These are phyloP conservation scores for Calycina marina DNA, from an alignment of 2,329 filamentous ascomycete species.

Conservation along the genomic window DNA sequence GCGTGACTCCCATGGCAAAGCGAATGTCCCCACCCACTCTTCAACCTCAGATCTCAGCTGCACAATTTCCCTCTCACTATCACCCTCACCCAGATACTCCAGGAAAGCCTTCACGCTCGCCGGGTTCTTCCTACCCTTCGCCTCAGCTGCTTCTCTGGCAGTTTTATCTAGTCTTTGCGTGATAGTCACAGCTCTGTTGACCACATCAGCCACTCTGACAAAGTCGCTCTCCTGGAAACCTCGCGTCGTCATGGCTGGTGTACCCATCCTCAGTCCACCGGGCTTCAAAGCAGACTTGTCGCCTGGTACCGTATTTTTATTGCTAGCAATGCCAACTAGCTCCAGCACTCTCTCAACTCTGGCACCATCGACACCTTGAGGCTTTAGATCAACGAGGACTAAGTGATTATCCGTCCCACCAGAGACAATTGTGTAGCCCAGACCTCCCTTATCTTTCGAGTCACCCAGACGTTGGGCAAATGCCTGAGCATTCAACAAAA, in stretches of 20 bases:
- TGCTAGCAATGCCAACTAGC: slow-evolving; percentile 88
- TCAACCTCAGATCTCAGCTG: slow-evolving; percentile 62
- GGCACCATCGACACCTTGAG: slow-evolving; percentile 73
- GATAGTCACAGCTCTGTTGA: slow-evolving; percentile 70
- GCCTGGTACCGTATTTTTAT: slow-evolving; percentile 97
- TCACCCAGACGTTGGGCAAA: slow-evolving; percentile 53
- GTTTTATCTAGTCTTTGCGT: slow-evolving; percentile 62
- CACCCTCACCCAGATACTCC: slow-evolving; percentile 52
- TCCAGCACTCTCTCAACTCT: slow-evolving; percentile 84
- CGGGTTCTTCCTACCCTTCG: slow-evolving; percentile 49
- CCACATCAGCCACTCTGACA: slow-evolving; percentile 68
- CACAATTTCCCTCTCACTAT: slow-evolving; percentile 54
- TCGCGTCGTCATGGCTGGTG: slow-evolving; percentile 92
- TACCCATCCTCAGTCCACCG: slow-evolving; percentile 84
- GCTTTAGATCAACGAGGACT: slow-evolving; percentile 81
- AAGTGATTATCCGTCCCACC: slow-evolving; percentile 97
- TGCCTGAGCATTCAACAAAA: slow-evolving; percentile 81
- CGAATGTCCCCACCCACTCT: slow-evolving; percentile 64
- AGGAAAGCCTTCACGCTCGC: slow-evolving; percentile 53
- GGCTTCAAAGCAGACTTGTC: slow-evolving; percentile 89
- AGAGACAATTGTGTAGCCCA: slow-evolving; percentile 80
- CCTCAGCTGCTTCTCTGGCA: slow-evolving; percentile 52
- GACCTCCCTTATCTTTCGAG: slow-evolving; percentile 55
- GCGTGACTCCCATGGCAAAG: slow-evolving; percentile 46
- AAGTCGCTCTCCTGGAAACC: slow-evolving; percentile 89